A percentile compares a stretch with the other conserved stretches of the same genome.
These are phyloP conservation scores for Candida endomychidarum DNA, from an alignment of 805 yeast genomes.

Conservation along the genomic window DNA sequence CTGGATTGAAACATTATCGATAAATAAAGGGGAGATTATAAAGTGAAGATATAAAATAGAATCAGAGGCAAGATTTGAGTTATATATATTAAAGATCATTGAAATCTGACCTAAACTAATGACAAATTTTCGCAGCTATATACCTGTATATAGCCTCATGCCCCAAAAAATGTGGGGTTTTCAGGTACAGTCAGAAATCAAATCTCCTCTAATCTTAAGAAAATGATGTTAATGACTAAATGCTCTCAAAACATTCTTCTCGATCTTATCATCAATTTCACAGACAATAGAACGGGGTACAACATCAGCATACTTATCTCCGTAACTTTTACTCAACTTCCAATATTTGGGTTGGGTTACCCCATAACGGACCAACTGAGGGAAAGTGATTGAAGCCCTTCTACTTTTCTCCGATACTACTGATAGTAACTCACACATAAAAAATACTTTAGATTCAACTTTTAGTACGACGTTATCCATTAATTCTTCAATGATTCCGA, in stretches of 20 bases:
- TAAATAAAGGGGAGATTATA: no score
- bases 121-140: neutral
- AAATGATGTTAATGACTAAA: neutral
- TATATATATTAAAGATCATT: neutral
- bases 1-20: constrained; percentile 1
- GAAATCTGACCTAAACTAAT: neutral
- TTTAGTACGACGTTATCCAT: constrained; percentile 7
- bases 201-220: neutral
- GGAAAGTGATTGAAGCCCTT: constrained; percentile 5
- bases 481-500: constrained; percentile 7
- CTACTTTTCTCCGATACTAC: constrained; percentile 5
- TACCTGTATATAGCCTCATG: neutral
- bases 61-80: neutral
- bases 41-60: neutral
- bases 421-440: constrained; percentile 3
- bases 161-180: neutral
- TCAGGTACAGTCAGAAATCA: constrained; percentile 1
- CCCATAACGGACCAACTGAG: constrained; percentile 5
- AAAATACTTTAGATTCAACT: constrained; percentile 5
- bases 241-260: constrained; percentile 4
- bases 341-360: constrained; percentile 3
- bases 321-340: constrained; percentile 8
- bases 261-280: constrained; percentile 5
- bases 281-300: constrained; percentile 8
- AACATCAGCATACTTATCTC: constrained; percentile 9